phyloP scores from a whole-genome alignment of 2,329 filamentous ascomycete genomes.

The Ophiocordyceps polyrhachis-furcata region DNA sequence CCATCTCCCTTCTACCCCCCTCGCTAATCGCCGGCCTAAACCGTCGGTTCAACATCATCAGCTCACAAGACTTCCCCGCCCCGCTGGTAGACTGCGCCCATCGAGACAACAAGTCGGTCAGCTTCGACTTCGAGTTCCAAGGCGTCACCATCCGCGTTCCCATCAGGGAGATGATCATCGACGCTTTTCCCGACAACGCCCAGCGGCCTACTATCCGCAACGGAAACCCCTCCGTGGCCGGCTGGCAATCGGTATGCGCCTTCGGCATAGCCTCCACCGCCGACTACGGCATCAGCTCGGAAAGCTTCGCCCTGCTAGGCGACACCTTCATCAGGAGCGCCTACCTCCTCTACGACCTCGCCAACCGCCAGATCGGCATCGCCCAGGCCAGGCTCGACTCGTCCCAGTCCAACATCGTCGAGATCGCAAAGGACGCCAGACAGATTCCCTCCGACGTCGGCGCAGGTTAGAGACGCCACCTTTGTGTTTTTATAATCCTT shows the following conservation, averaged over 20 bases:
- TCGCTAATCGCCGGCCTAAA: conserved; percentile 32
- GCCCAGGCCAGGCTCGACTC: conserved; percentile 33
- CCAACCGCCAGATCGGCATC: conserved; percentile 29
- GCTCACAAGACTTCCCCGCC: conserved; percentile 19
- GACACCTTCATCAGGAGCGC: conserved; percentile 39
- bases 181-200: conserved; percentile 22
- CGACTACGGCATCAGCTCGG: conserved; percentile 12
- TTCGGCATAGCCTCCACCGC: conserved; percentile 32
- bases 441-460: conserved; percentile 25
- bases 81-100: conserved; percentile 34
- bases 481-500: too few relatives aligned
- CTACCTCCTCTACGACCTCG: conserved; percentile 37
- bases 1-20: conserved; percentile 48
- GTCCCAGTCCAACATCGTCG: conserved; percentile 23
- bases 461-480: conserved; percentile 19
- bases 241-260: conserved; percentile 27
- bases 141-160: conserved; percentile 27
- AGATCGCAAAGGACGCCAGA: conserved; percentile 19
- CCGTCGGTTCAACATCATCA: conserved; percentile 32
- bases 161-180: conserved; percentile 33
- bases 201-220: conserved; percentile 22
- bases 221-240: conserved; percentile 14
- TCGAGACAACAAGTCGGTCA: conserved; percentile 19
- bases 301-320: conserved; percentile 28
- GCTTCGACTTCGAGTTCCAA: conserved; percentile 33